Conservation (phyloP, 2,329 filamentous ascomycete species). For the Xylaria sp. region DNA sequence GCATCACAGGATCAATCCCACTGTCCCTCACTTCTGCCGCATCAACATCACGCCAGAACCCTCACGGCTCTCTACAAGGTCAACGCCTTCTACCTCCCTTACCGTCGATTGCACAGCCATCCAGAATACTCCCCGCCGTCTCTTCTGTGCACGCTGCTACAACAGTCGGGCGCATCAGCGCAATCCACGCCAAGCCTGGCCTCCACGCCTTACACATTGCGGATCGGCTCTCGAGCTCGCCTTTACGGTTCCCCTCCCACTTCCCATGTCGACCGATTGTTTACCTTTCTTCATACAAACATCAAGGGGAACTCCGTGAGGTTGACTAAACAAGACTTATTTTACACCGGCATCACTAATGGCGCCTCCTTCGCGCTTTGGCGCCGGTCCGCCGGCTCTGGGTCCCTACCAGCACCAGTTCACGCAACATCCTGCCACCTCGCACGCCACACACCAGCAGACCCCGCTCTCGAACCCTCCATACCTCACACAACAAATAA, state of each 20-base stretch:
- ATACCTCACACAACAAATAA: slow-evolving; percentile 77
- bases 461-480: slow-evolving; percentile 72
- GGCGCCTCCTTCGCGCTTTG: slow-evolving; percentile 59
- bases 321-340: slow-evolving; percentile 4
- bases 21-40: slow-evolving; percentile 1
- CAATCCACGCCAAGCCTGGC: slow-evolving; percentile 37
- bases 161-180: slow-evolving; percentile 40
- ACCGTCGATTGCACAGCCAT: slow-evolving; percentile 10
- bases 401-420: slow-evolving; percentile 64
- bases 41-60: slow-evolving; percentile 18
- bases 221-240: slow-evolving; percentile 27
- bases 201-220: slow-evolving; percentile 30
- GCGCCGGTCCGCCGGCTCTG: slow-evolving; percentile 58
- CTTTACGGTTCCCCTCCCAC: slow-evolving; percentile 7
- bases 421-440: slow-evolving; percentile 65
- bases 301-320: slow-evolving; percentile 39
- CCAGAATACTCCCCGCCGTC: slow-evolving; percentile 1
- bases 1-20: slow-evolving; percentile 14
- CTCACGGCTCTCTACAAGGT: not conserved
- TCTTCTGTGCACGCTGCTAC: slow-evolving; percentile 23
- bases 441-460: slow-evolving; percentile 60
- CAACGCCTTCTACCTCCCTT: not conserved
- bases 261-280: slow-evolving; percentile 40
- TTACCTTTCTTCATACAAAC: slow-evolving; percentile 25
- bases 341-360: slow-evolving; percentile 40